Evolutionary conservation across 2,329 filamentous ascomycete species (phyloP).

Genomic region (Colletotrichum eremochloae): DNA sequence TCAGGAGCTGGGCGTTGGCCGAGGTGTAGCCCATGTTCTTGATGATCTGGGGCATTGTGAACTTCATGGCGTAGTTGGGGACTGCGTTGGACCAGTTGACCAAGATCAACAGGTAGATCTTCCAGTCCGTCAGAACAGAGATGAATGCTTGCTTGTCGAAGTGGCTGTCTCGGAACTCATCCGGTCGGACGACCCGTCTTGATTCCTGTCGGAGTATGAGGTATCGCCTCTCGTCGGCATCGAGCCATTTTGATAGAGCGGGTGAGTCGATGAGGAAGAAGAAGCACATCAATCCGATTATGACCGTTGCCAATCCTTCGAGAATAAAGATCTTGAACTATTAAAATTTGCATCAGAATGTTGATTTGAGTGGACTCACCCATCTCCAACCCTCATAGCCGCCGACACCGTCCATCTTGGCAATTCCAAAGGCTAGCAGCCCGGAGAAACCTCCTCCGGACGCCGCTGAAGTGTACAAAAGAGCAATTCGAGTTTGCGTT

Average conservation of each 20-base stretch:
- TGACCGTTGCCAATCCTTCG: slow-evolving; percentile 60
- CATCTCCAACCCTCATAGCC: slow-evolving; percentile 62
- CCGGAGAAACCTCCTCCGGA: slow-evolving; percentile 60
- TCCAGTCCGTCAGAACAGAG: slow-evolving; percentile 61
- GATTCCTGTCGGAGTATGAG: slow-evolving; percentile 55
- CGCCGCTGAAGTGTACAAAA: slow-evolving; percentile 54
- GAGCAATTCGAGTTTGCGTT: slow-evolving; percentile 48
- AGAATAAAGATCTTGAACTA: slow-evolving; percentile 63
- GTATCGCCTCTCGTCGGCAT: slow-evolving; percentile 55
- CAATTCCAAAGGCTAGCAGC: slow-evolving; percentile 59
- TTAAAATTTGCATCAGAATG: not conserved
- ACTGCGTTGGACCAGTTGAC: slow-evolving; percentile 59
- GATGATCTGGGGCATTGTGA: slow-evolving; percentile 56
- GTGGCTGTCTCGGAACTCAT: slow-evolving; percentile 47
- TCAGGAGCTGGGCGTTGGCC: slow-evolving; percentile 49
- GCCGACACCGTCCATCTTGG: slow-evolving; percentile 60
- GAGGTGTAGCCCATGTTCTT: slow-evolving; percentile 57
- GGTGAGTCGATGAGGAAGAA: slow-evolving; percentile 62
- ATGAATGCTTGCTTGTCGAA: slow-evolving; percentile 53
- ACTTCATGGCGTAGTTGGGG: slow-evolving; percentile 51
- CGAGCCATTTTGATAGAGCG: slow-evolving; percentile 53
- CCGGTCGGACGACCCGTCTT: slow-evolving; percentile 45
- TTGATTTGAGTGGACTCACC: slow-evolving; percentile 41
- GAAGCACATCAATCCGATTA: slow-evolving; percentile 55
- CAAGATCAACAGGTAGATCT: slow-evolving; percentile 59